Evolutionary conservation across 768 basidiomycete genomes (phyloP).

Genomic region (Termitomyces sp.): DNA sequence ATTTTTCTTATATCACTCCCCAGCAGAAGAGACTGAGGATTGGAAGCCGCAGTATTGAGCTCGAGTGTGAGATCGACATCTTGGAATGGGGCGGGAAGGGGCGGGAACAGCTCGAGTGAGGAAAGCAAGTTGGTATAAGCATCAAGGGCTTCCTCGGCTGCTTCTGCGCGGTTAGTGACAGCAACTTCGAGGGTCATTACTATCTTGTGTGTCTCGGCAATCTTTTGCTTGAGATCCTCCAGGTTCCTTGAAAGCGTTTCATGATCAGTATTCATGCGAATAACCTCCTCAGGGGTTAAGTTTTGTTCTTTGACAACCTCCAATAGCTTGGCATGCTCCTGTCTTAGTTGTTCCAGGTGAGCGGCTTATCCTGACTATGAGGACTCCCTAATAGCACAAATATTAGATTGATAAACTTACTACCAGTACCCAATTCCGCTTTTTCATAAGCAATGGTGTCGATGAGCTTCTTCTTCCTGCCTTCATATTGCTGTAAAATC

Average conservation of each 20-base stretch:
- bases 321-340: constrained; percentile 58
- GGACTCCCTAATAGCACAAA: not conserved
- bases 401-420: constrained; percentile 28
- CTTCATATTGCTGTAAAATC: constrained; percentile 66
- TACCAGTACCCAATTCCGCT: constrained; percentile 51
- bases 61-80: constrained; percentile 76
- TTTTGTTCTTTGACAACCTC: constrained; percentile 81
- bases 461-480: constrained; percentile 60
- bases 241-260: constrained; percentile 69
- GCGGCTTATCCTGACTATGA: constrained; percentile 34
- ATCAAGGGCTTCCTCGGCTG: constrained; percentile 79
- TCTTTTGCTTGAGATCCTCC: constrained; percentile 72
- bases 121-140: constrained; percentile 73
- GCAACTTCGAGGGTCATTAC: constrained; percentile 82
- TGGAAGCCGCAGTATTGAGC: constrained; percentile 71
- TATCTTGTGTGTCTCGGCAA: constrained; percentile 64
- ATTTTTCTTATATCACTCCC: constrained; percentile 69
- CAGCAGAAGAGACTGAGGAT: constrained; percentile 59
- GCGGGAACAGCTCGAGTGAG: constrained; percentile 72
- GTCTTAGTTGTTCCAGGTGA: constrained; percentile 57
- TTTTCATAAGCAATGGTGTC: constrained; percentile 66
- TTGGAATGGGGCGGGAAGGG: constrained; percentile 64
- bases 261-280: constrained; percentile 87
- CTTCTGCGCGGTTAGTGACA: constrained; percentile 71
- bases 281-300: constrained; percentile 85